These are phyloP conservation scores for Cucurbita maxima DNA, from an alignment of 306 rosid species.

Conservation along the genomic window DNA sequence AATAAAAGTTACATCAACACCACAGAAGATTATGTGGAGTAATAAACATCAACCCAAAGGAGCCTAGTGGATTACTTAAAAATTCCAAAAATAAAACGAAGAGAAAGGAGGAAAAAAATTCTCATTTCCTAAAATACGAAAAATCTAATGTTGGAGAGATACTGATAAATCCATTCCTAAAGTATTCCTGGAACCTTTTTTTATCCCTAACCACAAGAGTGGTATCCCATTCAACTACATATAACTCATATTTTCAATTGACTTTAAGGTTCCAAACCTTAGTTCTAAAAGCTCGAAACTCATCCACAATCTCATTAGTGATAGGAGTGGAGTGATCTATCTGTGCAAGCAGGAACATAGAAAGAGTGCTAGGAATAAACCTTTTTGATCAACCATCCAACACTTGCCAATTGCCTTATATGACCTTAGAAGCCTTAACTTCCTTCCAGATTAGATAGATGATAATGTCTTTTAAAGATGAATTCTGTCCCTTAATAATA, in stretches of 20 bases:
- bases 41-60: neutral
- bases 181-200: neutral
- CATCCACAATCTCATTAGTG: neutral
- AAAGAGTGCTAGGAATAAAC: neutral
- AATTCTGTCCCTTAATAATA: neutral
- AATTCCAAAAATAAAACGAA: neutral
- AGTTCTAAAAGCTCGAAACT: neutral
- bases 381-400: neutral
- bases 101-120: neutral
- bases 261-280: neutral
- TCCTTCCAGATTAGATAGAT: neutral
- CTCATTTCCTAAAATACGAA: neutral
- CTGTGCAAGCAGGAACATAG: neutral
- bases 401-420: neutral
- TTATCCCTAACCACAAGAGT: neutral
- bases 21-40: neutral
- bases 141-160: neutral
- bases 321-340: neutral
- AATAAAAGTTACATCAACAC: neutral
- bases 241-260: neutral
- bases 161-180: neutral
- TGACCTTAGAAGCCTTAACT: neutral
- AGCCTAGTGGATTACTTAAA: neutral
- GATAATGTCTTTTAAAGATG: neutral
- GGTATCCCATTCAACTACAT: neutral